These are phyloP conservation scores for Calonectria pseudoreteaudii DNA, from an alignment of 2,329 filamentous ascomycete species.

Conservation along the genomic window DNA sequence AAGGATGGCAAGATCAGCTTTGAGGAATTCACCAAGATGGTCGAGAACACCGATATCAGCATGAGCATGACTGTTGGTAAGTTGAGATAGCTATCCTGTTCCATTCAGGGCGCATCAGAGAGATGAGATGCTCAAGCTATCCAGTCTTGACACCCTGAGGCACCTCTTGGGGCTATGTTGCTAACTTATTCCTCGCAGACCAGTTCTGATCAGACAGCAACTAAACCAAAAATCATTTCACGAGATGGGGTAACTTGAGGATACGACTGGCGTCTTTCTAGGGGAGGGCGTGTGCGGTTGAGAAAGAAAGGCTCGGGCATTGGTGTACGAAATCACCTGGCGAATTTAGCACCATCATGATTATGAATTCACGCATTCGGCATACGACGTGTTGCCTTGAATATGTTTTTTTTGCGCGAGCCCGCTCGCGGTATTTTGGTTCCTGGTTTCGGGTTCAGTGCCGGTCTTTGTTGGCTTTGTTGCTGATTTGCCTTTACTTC, in stretches of 20 bases:
- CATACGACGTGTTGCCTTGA: constrained; percentile 18
- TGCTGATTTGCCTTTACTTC: not conserved
- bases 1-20: constrained; percentile 98
- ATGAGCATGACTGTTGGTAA: constrained; percentile 80
- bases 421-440: constrained; percentile 3
- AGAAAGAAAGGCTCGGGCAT: constrained; percentile 13
- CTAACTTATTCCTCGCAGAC: constrained; percentile 31
- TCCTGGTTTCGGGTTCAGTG: not conserved
- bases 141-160: not conserved
- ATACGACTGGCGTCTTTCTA: constrained; percentile 8
- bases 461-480: not conserved
- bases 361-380: constrained; percentile 40
- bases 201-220: constrained; percentile 33
- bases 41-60: constrained; percentile 89
- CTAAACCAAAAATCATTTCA: constrained; percentile 9
- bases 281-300: constrained; percentile 16
- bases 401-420: constrained; percentile 1
- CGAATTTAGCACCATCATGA: constrained; percentile 41
- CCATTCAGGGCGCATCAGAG: no score
- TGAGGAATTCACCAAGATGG: constrained; percentile 99
- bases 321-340: constrained; percentile 31
- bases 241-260: constrained; percentile 12
- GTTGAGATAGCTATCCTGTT: constrained; percentile 41
- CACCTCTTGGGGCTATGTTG: not conserved
- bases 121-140: not conserved